Evolutionary conservation across 2,329 filamentous ascomycete species (phyloP).

Genomic region (Akanthomyces muscarius): DNA sequence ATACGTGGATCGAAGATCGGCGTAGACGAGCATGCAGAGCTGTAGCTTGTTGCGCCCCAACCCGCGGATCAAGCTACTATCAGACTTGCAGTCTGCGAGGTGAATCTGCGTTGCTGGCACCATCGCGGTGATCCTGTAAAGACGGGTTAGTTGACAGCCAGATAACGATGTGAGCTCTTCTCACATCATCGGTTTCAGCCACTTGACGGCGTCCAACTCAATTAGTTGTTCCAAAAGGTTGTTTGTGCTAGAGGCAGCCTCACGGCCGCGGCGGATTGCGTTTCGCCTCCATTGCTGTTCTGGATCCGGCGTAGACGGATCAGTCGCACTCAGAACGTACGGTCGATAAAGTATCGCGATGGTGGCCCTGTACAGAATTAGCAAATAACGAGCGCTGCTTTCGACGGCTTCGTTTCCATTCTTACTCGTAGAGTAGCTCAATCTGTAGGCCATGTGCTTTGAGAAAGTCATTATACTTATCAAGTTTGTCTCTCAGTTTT

Average conservation of each 20-base stretch:
- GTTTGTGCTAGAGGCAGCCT: slow-evolving; percentile 13
- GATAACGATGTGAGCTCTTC: too few species aligned
- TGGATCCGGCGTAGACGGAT: not conserved
- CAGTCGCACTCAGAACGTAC: not conserved
- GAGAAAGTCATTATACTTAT: not conserved
- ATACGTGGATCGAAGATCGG: not conserved
- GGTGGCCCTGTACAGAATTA: not conserved
- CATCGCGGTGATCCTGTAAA: slow-evolving; percentile 8
- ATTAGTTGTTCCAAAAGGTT: not conserved
- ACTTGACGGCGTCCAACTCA: slow-evolving; percentile 2
- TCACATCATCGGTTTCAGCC: slow-evolving; percentile 12
- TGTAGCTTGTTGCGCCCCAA: slow-evolving; percentile 5
- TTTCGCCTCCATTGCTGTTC: not conserved
- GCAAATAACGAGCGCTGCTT: not conserved
- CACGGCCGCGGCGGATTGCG: not conserved
- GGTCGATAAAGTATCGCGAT: not conserved
- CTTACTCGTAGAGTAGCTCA: slow-evolving; percentile 7
- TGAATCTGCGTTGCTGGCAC: slow-evolving; percentile 14
- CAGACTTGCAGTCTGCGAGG: slow-evolving; percentile 8
- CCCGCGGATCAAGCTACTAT: not conserved
- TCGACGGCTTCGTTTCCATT: too few species aligned
- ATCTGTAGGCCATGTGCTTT: not conserved
- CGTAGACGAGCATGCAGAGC: slow-evolving; percentile 4
- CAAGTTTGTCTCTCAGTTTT: not conserved
- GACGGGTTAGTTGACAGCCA: too few species aligned